These are phyloP conservation scores for Aspergillus flavus DNA, from an alignment of 2,329 filamentous ascomycete species.

Conservation along the genomic window DNA sequence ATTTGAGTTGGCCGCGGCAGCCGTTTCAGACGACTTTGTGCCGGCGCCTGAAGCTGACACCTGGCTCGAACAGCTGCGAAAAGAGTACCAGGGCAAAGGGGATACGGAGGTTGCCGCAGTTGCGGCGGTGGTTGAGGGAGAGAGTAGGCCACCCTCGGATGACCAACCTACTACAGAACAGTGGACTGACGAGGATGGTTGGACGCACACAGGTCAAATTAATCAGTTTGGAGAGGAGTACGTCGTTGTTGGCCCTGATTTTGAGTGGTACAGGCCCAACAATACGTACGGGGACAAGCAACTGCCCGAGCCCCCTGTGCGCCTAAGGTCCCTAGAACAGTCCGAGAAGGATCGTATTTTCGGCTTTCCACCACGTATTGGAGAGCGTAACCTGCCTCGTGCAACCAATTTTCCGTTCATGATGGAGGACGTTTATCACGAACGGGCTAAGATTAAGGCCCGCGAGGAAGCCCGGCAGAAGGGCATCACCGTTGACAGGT, in stretches of 20 bases:
- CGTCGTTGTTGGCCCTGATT: constrained; percentile 26
- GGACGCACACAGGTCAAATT: constrained; percentile 32
- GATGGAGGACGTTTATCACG: constrained; percentile 28
- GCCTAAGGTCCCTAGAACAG: constrained; percentile 31
- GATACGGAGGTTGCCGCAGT: neutral
- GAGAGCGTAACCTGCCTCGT: constrained; percentile 34
- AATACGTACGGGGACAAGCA: constrained; percentile 30
- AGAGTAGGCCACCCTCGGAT: constrained; percentile 19
- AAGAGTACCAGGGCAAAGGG: constrained; percentile 16
- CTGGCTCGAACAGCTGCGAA: constrained; percentile 19
- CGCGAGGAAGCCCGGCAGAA: constrained; percentile 25
- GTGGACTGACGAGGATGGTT: constrained; percentile 34
- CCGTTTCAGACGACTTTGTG: constrained; percentile 18
- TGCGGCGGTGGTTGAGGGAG: constrained; percentile 8
- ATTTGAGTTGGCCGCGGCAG: constrained; percentile 20
- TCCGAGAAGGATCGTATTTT: constrained; percentile 33
- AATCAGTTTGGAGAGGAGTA: constrained; percentile 35
- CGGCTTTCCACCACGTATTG: constrained; percentile 34
- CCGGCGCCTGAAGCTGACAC: constrained; percentile 15
- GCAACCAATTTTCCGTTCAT: constrained; percentile 20
- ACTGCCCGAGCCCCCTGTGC: constrained; percentile 29
- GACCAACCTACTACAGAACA: constrained; percentile 21
- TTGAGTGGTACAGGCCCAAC: constrained; percentile 27
- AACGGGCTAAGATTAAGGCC: constrained; percentile 24
- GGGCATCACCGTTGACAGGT: constrained; percentile 24